phyloP scores from a whole-genome alignment of 2,329 filamentous ascomycete species.

The Tolypocladium capitatum region DNA sequence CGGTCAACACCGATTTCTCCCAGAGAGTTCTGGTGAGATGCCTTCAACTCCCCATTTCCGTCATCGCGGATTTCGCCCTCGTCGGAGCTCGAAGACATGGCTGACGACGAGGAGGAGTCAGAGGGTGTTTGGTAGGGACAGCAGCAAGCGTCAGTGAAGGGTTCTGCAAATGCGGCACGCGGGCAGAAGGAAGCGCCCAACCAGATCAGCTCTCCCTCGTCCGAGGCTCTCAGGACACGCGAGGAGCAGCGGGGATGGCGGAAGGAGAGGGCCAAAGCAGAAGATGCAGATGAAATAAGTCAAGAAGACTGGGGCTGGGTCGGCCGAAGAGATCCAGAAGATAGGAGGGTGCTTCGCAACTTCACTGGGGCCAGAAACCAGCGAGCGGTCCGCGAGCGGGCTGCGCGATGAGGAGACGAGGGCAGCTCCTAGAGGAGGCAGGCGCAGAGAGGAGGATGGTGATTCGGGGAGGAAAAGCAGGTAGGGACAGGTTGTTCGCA shows the following conservation, averaged over 20 bases:
- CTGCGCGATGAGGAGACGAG: not conserved
- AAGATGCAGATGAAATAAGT: not conserved
- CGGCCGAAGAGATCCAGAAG: not conserved
- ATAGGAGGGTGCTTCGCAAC: not conserved
- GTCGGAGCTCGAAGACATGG: conserved; percentile 51
- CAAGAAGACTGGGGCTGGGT: not conserved
- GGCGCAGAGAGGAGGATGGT: not conserved
- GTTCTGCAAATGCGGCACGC: conserved; percentile 13
- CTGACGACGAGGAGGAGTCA: conserved; percentile 3
- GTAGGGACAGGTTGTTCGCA: not conserved
- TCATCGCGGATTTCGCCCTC: conserved; percentile 79
- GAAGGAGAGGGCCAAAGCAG: not conserved
- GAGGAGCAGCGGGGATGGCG: conserved; percentile 3
- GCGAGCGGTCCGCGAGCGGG: not conserved
- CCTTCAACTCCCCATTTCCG: conserved; percentile 55
- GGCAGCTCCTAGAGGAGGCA: not conserved
- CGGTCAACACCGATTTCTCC: conserved; percentile 83
- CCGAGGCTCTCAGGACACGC: conserved; percentile 18
- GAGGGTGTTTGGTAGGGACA: conserved; percentile 1
- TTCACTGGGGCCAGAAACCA: not conserved
- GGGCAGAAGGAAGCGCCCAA: conserved; percentile 27
- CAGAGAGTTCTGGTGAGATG: conserved; percentile 66
- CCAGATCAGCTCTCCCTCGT: conserved; percentile 27
- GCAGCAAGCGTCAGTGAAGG: conserved; percentile 22
- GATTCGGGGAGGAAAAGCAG: not conserved